These are phyloP conservation scores for Dendrobium catenatum DNA, from an alignment of 106 monocot species.

Conservation along the genomic window DNA sequence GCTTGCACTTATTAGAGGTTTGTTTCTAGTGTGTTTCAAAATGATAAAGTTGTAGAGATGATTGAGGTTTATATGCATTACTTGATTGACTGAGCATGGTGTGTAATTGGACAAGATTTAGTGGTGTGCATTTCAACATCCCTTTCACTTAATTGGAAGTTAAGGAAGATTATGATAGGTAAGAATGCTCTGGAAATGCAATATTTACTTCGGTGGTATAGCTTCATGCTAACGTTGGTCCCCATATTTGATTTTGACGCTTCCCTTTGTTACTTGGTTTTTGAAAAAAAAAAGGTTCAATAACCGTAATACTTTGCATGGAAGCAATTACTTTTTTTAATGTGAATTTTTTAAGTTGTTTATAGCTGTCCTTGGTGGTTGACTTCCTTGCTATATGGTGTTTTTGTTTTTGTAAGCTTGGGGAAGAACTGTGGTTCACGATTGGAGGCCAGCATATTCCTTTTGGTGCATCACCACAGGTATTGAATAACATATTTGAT, in stretches of 20 bases:
- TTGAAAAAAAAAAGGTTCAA: not conserved
- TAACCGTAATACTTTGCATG: not conserved
- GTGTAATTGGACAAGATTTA: not conserved
- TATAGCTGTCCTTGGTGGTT: not conserved
- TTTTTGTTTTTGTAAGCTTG: constrained; percentile 46
- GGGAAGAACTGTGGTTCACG: constrained; percentile 75
- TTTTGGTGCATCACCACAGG: constrained; percentile 96
- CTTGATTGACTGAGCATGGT: not conserved
- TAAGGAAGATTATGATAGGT: not conserved
- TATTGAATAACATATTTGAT: constrained; percentile 3
- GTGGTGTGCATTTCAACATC: not conserved
- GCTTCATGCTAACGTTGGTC: not conserved
- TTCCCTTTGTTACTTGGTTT: not conserved
- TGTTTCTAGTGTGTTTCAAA: not conserved
- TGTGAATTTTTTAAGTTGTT: not conserved
- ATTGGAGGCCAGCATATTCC: constrained; percentile 78
- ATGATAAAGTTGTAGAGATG: not conserved
- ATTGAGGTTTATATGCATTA: not conserved
- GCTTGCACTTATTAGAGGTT: too few relatives aligned
- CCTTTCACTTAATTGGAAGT: not conserved
- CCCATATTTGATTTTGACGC: not conserved
- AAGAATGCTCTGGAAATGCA: not conserved
- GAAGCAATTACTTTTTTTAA: not conserved
- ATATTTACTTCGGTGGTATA: not conserved
- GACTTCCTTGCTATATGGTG: constrained; percentile 3